Conservation (phyloP, 192 early-diverging fungal genomes). For the Coemansia sp. region DNA sequence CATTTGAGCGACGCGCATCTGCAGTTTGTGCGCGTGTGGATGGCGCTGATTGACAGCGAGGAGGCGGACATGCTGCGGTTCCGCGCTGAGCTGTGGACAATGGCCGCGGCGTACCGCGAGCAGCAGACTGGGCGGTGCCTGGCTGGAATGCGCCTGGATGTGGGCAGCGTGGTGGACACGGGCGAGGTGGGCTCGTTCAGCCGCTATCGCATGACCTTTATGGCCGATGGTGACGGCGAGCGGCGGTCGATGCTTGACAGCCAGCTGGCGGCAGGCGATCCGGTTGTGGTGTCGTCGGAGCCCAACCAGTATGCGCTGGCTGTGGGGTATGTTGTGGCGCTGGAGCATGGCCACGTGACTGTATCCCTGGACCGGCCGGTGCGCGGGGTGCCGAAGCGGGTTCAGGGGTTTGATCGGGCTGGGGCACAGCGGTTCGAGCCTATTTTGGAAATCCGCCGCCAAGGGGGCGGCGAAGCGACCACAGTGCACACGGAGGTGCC, state of each 20-base stretch:
- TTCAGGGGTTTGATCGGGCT: conserved; percentile 53
- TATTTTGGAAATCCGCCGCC: conserved; percentile 35
- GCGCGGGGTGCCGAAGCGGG: conserved; percentile 60
- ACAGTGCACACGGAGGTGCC: conserved; percentile 29
- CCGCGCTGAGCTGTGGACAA: conserved; percentile 70
- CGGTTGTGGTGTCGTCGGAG: conserved; percentile 78
- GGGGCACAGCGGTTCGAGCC: conserved; percentile 59
- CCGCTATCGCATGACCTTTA: conserved; percentile 36
- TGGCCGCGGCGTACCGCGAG: conserved; percentile 55
- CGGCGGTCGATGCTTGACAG: conserved; percentile 26
- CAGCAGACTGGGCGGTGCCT: conserved; percentile 46
- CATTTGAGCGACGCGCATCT: conserved; percentile 61
- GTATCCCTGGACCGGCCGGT: conserved; percentile 64
- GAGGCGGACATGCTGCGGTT: conserved; percentile 65
- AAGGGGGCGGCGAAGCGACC: conserved; percentile 18
- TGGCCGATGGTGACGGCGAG: neutral
- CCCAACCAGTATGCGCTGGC: conserved; percentile 70
- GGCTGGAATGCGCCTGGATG: conserved; percentile 31
- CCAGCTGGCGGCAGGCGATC: conserved; percentile 65
- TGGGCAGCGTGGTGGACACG: conserved; percentile 28
- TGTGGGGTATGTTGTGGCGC: conserved; percentile 67
- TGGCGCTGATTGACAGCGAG: conserved; percentile 68
- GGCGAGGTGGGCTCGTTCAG: conserved; percentile 25
- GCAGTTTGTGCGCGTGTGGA: conserved; percentile 79
- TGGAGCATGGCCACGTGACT: conserved; percentile 51